These are phyloP conservation scores for Blepharisma stoltei DNA, from an alignment of 73 alveolate genomes.

Conservation along the genomic window DNA sequence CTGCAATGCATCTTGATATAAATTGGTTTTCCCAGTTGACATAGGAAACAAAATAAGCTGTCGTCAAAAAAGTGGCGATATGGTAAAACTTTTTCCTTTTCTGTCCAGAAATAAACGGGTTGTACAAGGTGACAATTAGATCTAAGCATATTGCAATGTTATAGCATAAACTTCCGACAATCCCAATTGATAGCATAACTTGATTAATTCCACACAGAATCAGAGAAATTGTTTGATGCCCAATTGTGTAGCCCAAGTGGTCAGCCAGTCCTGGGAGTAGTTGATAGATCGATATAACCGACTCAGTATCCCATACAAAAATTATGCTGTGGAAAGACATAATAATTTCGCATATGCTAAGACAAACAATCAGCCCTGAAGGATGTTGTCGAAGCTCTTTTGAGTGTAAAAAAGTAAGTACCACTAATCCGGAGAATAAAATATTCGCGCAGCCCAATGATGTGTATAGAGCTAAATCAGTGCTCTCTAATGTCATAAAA, in stretches of 20 bases:
- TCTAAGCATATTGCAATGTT: conserved; percentile 17
- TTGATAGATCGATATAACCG: too few species aligned
- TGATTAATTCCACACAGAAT: conserved; percentile 16
- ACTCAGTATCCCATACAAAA: not conserved
- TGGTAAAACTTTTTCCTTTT: conserved; percentile 16
- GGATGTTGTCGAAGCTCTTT: conserved; percentile 27
- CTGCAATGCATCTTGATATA: not conserved
- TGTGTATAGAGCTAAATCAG: not conserved
- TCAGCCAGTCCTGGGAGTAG: too few species aligned
- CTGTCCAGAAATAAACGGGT: conserved; percentile 16
- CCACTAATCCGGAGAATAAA: not conserved
- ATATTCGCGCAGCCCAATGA: conserved; percentile 10
- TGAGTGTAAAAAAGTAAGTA: not conserved
- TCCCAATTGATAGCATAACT: not conserved
- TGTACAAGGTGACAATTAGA: not conserved
- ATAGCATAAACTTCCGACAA: conserved; percentile 3
- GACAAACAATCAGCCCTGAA: not conserved
- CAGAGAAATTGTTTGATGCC: not conserved
- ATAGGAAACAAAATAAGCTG: not conserved
- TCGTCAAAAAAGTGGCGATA: not conserved
- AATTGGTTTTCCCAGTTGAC: not conserved
- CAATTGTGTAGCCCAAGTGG: not conserved
- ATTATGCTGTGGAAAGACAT: conserved; percentile 18
- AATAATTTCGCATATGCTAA: not conserved
- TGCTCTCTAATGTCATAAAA: not conserved